These are phyloP conservation scores for Fusarium goolgardi DNA, from an alignment of 2,329 filamentous ascomycete genomes.

Conservation along the genomic window DNA sequence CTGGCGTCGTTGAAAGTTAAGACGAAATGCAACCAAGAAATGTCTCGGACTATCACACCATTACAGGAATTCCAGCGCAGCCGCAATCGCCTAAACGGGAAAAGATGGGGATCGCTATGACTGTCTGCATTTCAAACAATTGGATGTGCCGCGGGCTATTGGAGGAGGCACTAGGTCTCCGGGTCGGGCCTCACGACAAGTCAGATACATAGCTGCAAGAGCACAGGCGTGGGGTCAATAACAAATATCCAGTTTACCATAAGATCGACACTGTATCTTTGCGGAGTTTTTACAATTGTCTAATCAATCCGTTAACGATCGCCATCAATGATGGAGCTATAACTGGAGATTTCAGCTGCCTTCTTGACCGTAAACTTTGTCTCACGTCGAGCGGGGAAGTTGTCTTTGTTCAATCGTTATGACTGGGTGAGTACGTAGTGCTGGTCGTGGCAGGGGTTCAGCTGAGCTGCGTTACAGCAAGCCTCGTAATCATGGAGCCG, in stretches of 20 bases:
- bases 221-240: background rate
- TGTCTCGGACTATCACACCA: background rate
- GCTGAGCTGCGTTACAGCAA: background rate
- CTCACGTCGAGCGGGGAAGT: background rate
- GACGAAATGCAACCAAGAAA: background rate
- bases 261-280: conserved; percentile 1
- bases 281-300: background rate
- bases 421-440: background rate
- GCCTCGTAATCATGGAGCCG: conserved; percentile 1
- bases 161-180: background rate
- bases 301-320: background rate
- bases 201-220: background rate
- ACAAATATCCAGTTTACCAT: background rate
- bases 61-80: background rate
- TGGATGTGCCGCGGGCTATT: background rate
- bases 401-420: background rate
- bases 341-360: background rate
- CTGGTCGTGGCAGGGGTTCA: background rate
- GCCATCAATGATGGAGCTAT: background rate
- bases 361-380: conserved; percentile 1
- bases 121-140: background rate
- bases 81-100: background rate
- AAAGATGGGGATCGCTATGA: background rate
- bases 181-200: background rate
- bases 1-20: background rate